phyloP scores from a whole-genome alignment of 345 rosid species.

The Euphorbia lathyris region DNA sequence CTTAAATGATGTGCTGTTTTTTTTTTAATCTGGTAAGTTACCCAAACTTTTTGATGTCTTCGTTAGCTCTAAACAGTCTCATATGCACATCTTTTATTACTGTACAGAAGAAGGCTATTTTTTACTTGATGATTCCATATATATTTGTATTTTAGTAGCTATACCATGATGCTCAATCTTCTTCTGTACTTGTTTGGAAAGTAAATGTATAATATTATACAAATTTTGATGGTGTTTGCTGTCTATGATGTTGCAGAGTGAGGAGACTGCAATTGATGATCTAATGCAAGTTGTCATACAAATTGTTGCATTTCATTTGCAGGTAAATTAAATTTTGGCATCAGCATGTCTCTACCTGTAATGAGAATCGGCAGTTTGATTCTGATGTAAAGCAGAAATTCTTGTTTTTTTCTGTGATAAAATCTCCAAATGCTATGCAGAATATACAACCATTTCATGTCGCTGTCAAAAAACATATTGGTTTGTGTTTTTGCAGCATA shows the following conservation, averaged over 20 bases:
- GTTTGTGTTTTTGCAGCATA: slow-evolving; percentile 53
- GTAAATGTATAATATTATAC: neutral
- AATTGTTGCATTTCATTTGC: slow-evolving; percentile 95
- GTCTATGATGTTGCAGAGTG: slow-evolving; percentile 43
- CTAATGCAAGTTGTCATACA: slow-evolving; percentile 77
- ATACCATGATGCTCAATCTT: neutral
- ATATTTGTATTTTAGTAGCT: neutral
- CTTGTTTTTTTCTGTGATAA: neutral
- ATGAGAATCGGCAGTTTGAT: neutral
- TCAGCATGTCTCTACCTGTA: neutral
- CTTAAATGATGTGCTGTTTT: neutral
- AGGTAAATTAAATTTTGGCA: slow-evolving; percentile 50
- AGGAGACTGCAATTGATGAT: slow-evolving; percentile 59
- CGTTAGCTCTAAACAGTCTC: neutral
- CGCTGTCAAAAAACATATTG: neutral
- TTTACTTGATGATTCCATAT: neutral
- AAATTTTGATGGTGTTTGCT: slow-evolving; percentile 14
- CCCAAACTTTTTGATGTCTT: no score
- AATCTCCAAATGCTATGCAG: neutral
- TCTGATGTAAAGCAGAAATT: neutral
- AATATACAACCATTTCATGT: neutral
- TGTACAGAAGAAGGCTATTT: no score
- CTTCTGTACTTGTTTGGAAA: neutral
- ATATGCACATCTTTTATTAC: neutral
- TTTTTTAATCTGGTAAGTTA: neutral